phyloP scores from a whole-genome alignment of 805 yeast genomes.

The Suhomyces tanzawaensis region DNA sequence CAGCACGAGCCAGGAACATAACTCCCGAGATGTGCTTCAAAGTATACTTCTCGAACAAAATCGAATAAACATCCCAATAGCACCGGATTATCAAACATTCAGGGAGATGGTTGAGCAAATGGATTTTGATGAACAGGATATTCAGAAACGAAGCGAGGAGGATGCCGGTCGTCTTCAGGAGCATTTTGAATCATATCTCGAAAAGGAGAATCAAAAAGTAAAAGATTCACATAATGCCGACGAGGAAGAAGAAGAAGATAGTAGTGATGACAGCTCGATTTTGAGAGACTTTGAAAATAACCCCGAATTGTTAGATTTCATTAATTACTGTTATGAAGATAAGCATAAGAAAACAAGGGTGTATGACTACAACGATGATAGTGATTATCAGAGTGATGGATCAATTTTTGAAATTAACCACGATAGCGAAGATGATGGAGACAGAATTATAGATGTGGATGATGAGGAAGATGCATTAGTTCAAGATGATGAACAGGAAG shows the following conservation, averaged over 20 bases:
- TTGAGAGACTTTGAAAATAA: neutral
- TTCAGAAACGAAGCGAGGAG: neutral
- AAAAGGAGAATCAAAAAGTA: neutral
- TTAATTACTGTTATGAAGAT: constrained; percentile 7
- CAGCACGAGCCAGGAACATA: neutral
- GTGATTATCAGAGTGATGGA: constrained; percentile 12
- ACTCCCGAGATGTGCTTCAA: constrained; percentile 6
- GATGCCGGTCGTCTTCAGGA: constrained; percentile 1
- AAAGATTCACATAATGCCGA: neutral
- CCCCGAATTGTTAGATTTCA: constrained; percentile 10
- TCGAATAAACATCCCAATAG: neutral
- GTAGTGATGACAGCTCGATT: neutral
- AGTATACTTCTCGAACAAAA: constrained; percentile 1
- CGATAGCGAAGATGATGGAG: neutral
- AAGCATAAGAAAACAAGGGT: neutral
- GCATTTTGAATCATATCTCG: constrained; percentile 3
- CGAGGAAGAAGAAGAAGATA: constrained; percentile 4
- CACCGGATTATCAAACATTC: neutral
- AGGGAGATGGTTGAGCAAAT: neutral
- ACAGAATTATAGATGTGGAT: constrained; percentile 12
- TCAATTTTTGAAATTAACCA: too few species aligned
- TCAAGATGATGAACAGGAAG: constrained; percentile 10
- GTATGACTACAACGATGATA: constrained; percentile 14
- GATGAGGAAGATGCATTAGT: constrained; percentile 11
- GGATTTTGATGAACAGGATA: neutral